Percentiles rank a stretch among this genome's conserved stretches.
phyloP scores from a whole-genome alignment of 148 eudicot species.

The Persicaria maculosa region DNA sequence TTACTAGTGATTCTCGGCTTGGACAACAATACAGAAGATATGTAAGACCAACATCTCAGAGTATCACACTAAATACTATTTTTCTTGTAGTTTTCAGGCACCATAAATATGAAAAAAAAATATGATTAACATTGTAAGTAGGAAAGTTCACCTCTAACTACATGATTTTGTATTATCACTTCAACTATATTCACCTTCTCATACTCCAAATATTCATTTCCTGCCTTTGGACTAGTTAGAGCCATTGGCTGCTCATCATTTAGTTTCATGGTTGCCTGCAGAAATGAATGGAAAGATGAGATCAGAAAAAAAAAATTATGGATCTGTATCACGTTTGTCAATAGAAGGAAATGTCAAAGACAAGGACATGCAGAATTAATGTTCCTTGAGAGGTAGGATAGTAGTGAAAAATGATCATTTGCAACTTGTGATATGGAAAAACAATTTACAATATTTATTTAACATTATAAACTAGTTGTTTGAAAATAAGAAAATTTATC shows the following conservation, averaged over 20 bases:
- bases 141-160: slow-evolving; percentile 61
- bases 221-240: slow-evolving; percentile 68
- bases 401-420: not conserved
- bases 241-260: slow-evolving; percentile 71
- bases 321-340: not conserved
- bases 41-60: too few relatives aligned
- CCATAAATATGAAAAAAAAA: not conserved
- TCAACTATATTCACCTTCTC: slow-evolving; percentile 64
- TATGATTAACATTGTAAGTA: not conserved
- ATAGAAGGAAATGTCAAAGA: not conserved
- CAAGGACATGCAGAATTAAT: not conserved
- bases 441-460: not conserved
- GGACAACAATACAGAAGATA: too few relatives aligned
- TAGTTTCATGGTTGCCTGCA: slow-evolving; percentile 71
- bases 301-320: not conserved
- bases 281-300: slow-evolving; percentile 7
- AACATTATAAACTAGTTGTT: not conserved
- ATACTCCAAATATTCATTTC: slow-evolving; percentile 58
- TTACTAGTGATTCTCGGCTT: too few relatives aligned
- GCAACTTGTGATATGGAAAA: too few relatives aligned
- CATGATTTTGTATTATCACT: slow-evolving; percentile 80
- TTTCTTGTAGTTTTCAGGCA: too few relatives aligned
- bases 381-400: not conserved
- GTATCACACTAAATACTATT: too few relatives aligned
- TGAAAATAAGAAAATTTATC: not conserved